Evolutionary conservation across 2,329 filamentous ascomycete genomes (phyloP).

Genomic region (Emmonsiellopsis sp.): DNA sequence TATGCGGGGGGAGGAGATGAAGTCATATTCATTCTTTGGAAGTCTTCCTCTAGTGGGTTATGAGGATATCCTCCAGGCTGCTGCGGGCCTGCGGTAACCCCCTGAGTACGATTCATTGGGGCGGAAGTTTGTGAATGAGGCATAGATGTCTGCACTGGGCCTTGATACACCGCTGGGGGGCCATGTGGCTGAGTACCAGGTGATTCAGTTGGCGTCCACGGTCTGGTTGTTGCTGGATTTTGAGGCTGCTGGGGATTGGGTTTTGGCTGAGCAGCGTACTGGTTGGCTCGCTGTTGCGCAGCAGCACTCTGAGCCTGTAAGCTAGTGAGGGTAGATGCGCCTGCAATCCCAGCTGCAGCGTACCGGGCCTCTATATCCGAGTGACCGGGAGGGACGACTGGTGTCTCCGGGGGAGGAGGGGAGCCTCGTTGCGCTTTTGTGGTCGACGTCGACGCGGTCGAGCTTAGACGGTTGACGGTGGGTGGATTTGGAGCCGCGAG

Average conservation of each 20-base stretch:
- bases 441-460: constrained; percentile 86
- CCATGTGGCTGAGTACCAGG: constrained; percentile 81
- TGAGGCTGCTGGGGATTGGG: constrained; percentile 18
- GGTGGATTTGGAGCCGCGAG: constrained; percentile 45
- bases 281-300: constrained; percentile 68
- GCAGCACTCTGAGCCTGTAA: constrained; percentile 70
- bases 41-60: constrained; percentile 75
- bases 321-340: constrained; percentile 70
- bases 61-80: constrained; percentile 41
- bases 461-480: constrained; percentile 56
- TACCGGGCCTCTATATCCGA: constrained; percentile 87
- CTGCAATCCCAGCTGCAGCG: constrained; percentile 82
- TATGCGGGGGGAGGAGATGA: constrained; percentile 93
- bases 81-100: constrained; percentile 14
- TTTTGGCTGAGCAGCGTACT: constrained; percentile 52
- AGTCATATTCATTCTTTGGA: constrained; percentile 69
- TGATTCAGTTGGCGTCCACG: constrained; percentile 91
- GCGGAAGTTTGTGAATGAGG: constrained; percentile 26
- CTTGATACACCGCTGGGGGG: constrained; percentile 85
- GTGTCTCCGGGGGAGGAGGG: constrained; percentile 89
- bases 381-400: constrained; percentile 62
- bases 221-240: constrained; percentile 44
- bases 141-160: constrained; percentile 46
- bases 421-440: constrained; percentile 87
- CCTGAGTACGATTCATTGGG: constrained; percentile 17